phyloP scores from a whole-genome alignment of 2,329 filamentous ascomycete species.

The Aspergillus japonicus region DNA sequence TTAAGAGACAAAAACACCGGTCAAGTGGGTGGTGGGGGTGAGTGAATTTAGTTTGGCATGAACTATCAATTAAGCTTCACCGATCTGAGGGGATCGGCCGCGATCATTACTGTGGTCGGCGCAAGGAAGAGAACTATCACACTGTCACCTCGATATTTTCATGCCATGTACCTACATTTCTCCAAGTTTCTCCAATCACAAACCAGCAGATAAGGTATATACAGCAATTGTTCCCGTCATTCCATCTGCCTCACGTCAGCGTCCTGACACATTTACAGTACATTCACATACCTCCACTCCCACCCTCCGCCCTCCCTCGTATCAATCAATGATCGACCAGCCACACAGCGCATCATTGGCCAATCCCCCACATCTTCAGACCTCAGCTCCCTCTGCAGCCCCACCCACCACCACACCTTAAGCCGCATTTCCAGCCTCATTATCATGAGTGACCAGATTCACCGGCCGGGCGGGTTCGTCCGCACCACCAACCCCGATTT shows the following conservation, averaged over 20 bases:
- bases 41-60: no score
- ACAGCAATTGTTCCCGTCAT: neutral
- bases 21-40: no score
- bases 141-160: no score
- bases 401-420: neutral
- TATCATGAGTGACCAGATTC: conserved; percentile 23
- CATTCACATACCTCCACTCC: neutral
- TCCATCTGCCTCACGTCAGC: neutral
- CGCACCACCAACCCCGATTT: conserved; percentile 20
- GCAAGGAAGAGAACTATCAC: neutral
- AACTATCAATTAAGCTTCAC: neutral
- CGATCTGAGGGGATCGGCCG: neutral
- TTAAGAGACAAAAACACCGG: no score
- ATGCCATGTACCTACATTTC: no score
- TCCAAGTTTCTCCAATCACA: no score
- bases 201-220: neutral
- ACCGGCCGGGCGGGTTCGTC: conserved; percentile 37
- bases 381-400: neutral
- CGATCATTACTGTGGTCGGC: neutral
- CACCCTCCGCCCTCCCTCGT: neutral
- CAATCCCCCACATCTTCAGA: neutral
- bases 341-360: neutral
- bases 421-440: neutral
- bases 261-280: neutral
- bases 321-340: neutral